Base-by-base conservation (phyloP, 768 basidiomycete species). In the Exsudoporus frostii region DNA sequence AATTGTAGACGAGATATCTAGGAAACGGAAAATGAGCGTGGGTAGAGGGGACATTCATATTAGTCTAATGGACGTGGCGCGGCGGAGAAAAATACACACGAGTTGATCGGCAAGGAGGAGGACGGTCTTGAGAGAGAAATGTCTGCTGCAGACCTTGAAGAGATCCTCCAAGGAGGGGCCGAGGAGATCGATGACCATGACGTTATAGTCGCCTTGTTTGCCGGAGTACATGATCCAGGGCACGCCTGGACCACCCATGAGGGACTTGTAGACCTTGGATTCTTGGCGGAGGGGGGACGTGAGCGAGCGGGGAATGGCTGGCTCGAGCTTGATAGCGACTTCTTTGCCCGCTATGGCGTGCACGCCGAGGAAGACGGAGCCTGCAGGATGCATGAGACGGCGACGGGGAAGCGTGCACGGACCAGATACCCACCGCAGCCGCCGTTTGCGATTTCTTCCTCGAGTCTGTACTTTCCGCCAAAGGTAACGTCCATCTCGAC, bases 1-100 rank as follows among this genome's bases (percentile, higher is more conserved):
- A 93, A 98, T 71, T 97, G 92, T 65, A 98, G 87, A 44, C 96
- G 92, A 8, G 92, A 92, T 70, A 97, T 86, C 93, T 95, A 63
- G 46, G 57, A 51, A 58, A 64, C 29, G 51, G 14, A 45, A 60
- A 51, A 62, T 53, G 53, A 65, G 34, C 53, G 59, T 33, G 51
- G 59, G 49, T 63, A 60, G 53, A 48, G 59, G 48, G 57, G 56
- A 41, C 22, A 47, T 22, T 38, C 25, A 48, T 10, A 39, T 64
- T 42, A 55, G 24, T 37, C n/a, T 45, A 45, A 15, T 33, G 3
- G 20, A 17, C 19, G 7, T 8, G 45, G 20, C 3, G 50, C 42
- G 38, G 52, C 14, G 34, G 7, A 29, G 19, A 17, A 36, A 51
- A 54, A 55, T 15, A 76, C 90, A 66, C 61, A 97, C 91, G 57